Evolutionary conservation across 371 early-diverging fungal species (phyloP).

Genomic region (Apophysomyces sp.): DNA sequence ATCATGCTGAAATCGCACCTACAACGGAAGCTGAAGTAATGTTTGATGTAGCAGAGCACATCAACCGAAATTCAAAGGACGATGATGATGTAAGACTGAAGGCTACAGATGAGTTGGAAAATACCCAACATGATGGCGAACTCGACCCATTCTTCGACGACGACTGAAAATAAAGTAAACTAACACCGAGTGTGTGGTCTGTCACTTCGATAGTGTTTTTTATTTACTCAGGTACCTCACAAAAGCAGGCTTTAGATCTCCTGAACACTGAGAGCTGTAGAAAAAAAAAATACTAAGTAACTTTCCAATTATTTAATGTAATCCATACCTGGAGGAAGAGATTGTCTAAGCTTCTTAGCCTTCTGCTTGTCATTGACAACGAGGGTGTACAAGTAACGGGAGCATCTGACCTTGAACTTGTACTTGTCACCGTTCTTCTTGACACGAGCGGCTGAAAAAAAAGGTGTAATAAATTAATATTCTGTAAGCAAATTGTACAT

Average conservation of each 20-base stretch:
- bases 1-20: background rate
- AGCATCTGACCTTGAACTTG: constrained; percentile 98
- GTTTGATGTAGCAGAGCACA: constrained; percentile 19
- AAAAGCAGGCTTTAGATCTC: constrained; percentile 28
- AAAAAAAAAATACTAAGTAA: background rate
- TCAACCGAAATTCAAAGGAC: constrained; percentile 1
- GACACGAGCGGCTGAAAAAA: constrained; percentile 72
- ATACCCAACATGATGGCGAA: constrained; percentile 2
- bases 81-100: background rate
- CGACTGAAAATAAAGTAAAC: background rate
- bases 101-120: background rate
- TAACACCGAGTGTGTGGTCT: background rate
- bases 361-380: constrained; percentile 89
- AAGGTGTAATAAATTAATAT: background rate
- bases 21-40: constrained; percentile 13
- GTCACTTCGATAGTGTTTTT: background rate
- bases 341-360: constrained; percentile 95
- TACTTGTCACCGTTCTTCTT: constrained; percentile 91
- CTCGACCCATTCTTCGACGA: constrained; percentile 6
- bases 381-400: constrained; percentile 91
- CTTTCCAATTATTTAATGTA: background rate
- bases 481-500: background rate
- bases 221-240: background rate
- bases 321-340: constrained; percentile 78
- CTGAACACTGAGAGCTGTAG: constrained; percentile 30